Evolutionary conservation across 2,329 filamentous ascomycete genomes (phyloP), one percentile per base, ranked within the genome.

Genomic region (Penicillium hesseltinei): DNA sequence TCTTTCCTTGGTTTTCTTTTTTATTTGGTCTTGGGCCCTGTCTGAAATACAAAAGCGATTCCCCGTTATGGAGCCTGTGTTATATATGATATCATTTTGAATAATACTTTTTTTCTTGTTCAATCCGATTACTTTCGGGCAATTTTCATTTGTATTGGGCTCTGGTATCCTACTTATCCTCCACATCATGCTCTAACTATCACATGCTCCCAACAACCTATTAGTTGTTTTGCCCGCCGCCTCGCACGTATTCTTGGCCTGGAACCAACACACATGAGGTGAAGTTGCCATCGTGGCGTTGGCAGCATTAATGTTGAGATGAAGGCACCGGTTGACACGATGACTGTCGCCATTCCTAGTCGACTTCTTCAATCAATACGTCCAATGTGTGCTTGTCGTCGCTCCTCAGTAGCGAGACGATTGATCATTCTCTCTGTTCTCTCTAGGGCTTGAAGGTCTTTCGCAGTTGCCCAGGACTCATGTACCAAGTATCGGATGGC

Each of bases 31-130:
- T 51, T 15, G 51, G 50, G 54, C 54, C 66, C 69, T 39, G 44
- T 48, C 44, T 56, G 44, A 58, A 60, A 54, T 25, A 64, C 51
- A 64, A 64, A 66, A 64, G 64, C 62, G 64, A 61, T 64, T 52
- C 65, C 59, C 36, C 23, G 42, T 60, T 61, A 54, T 42, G 57
- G 56, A 55, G 54, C 59, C 47, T 63, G 57, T 62, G 54, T 51
- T 66, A 29, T 48, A 61, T 62, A 63, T 65, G 62, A 66, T 65
- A 62, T 62, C 49, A 63, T 61, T 59, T 56, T 52, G 49, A 57
- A 57, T 57, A 57, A 27, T 53, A 53, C 4, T 52, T 53, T 42
- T 13, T 29, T 56, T 31, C 23, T 53, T 57, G 42, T 57, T 57
- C 49, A 52, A 17, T 36, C 5, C 8, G 19, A n/a, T 40, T 27